Evolutionary conservation across 2,329 filamentous ascomycete genomes (phyloP).

Genomic region (Fusarium foetens): DNA sequence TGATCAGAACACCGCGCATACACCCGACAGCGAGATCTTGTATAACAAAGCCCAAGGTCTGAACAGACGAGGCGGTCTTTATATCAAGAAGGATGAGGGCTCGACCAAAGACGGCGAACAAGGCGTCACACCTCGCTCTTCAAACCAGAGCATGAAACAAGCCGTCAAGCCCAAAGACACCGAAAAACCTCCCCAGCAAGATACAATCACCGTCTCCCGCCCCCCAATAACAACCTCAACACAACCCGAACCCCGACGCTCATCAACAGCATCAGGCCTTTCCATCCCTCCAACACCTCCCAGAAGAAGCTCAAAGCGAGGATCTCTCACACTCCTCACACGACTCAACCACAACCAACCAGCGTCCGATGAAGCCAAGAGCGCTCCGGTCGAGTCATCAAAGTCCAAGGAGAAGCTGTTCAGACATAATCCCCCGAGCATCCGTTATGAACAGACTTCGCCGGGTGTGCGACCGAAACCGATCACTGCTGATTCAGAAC

Average conservation of each 20-base stretch:
- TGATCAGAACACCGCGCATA: slow-evolving; percentile 7
- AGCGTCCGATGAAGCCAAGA: slow-evolving; percentile 21
- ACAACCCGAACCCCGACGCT: slow-evolving; percentile 17
- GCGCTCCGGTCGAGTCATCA: neutral
- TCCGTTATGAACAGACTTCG: slow-evolving; percentile 44
- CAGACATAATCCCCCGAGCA: slow-evolving; percentile 41
- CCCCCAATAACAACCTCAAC: slow-evolving; percentile 11
- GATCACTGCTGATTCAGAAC: slow-evolving; percentile 28
- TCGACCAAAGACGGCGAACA: neutral
- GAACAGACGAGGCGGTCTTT: slow-evolving; percentile 34
- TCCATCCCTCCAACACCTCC: slow-evolving; percentile 35
- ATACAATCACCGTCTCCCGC: slow-evolving; percentile 23
- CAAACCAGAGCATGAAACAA: slow-evolving; percentile 20
- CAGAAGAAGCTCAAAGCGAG: slow-evolving; percentile 41
- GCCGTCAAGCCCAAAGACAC: neutral
- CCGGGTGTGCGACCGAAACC: slow-evolving; percentile 38
- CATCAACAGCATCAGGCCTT: slow-evolving; percentile 17
- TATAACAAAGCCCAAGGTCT: slow-evolving; percentile 38
- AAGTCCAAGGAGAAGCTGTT: slow-evolving; percentile 26
- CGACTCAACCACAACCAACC: slow-evolving; percentile 22
- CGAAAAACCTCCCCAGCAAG: slow-evolving; percentile 1
- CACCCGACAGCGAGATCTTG: slow-evolving; percentile 24
- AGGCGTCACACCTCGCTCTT: neutral
- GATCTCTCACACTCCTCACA: slow-evolving; percentile 26
- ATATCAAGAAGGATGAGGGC: slow-evolving; percentile 31